Evolutionary conservation across 768 basidiomycete species (phyloP).

Genomic region (Amanita pallidorosea): DNA sequence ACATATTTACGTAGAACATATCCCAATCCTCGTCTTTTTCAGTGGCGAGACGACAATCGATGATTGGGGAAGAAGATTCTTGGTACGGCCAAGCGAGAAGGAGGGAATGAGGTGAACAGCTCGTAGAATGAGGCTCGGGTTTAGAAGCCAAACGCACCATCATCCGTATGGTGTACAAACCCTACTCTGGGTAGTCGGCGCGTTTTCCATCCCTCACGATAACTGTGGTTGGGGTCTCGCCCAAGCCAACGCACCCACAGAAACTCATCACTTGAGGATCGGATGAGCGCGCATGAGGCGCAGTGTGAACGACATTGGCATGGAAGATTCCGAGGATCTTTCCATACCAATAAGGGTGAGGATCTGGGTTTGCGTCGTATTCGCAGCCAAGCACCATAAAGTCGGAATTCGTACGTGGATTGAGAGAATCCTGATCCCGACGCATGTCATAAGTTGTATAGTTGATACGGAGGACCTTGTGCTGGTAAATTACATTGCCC

Average conservation of each 20-base stretch:
- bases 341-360: conserved; percentile 26
- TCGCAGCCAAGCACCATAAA: conserved; percentile 22
- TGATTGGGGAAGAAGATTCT: not conserved
- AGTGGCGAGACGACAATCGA: not conserved
- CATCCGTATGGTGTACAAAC: conserved; percentile 8
- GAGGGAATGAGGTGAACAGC: not conserved
- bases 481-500: conserved; percentile 17
- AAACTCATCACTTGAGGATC: too few species aligned
- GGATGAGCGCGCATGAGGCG: too few species aligned
- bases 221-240: too few species aligned
- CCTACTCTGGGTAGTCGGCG: conserved; percentile 11
- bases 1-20: conserved; percentile 1
- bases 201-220: not conserved
- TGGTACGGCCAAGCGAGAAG: not conserved
- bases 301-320: too few species aligned
- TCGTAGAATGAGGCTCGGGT: not conserved
- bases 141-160: not conserved
- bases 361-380: conserved; percentile 3
- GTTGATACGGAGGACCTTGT: conserved; percentile 16
- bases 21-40: conserved; percentile 1
- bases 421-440: too few species aligned
- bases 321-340: conserved; percentile 9
- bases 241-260: too few species aligned
- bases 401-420: conserved; percentile 22
- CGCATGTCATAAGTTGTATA: conserved; percentile 31